Base-by-base conservation (phyloP, 1,284 basidiomycete genomes). In the Agaricales sp. region DNA sequence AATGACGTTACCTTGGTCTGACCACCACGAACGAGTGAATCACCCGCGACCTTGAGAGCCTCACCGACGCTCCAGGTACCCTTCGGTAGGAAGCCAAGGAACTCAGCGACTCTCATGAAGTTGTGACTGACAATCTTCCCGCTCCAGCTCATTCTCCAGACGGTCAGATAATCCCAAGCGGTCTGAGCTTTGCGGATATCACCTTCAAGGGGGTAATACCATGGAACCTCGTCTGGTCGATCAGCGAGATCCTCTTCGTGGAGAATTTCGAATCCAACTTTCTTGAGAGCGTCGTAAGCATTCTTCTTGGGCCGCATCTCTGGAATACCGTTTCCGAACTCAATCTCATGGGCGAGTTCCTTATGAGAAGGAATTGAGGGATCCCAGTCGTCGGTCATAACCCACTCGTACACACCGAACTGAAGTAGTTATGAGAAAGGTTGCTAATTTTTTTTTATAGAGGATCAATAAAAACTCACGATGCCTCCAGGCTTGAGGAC, bases 401-500 rank as follows among this genome's bases (percentile, higher is more conserved):
- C 88, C 95, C 95, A 99, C 65, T 98, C 95, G 69, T 98, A 98
- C 43, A 97, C 86, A 63, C 93, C 94, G 65, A 97, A 97, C 87
- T 92, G 8, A 43, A 47, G 19, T 2, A 3, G 30, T n/a, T 2
- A 47, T 55, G 19, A 50, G 53, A 48, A 11, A n/a, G 41, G 26
- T 2, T 22, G 4, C 46, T 19, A 47, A 14, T 30, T 4, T 13
- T 19, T 6, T 37, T 12, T 16, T 12, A 37, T 37, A 37, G 6
- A 19, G 50, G 25, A 25, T 37, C 50, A 16, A 14, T 23, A 24
- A 19, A 43, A 24, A 83, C 89, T 64, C 63, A 93, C 91, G 38
- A 89, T 74, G 58, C 95, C 95, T 71, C 94, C 95, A 3, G 95
- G 95, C 74, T 99, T 99, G 61, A 99, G 78, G 22, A 97, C 88